Percentiles rank a stretch among this genome's conserved stretches.
phyloP scores from a whole-genome alignment of 305 asterid genomes.

The Fraxinus floribunda region DNA sequence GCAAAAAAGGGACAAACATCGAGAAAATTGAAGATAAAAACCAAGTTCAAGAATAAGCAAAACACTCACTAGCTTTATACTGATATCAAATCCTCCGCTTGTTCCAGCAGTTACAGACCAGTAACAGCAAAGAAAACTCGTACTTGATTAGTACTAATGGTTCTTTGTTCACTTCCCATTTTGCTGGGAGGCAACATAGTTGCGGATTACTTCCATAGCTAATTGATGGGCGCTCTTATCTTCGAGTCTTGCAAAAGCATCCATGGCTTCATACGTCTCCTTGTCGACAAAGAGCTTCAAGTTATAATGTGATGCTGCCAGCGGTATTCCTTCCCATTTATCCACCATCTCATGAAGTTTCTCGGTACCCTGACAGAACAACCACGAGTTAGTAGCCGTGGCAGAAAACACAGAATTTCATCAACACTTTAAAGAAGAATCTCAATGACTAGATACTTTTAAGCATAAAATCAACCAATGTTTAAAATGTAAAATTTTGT shows the following conservation, averaged over 20 bases:
- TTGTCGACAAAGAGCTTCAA: conserved; percentile 79
- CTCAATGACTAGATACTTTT: not conserved
- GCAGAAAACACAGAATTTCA: not conserved
- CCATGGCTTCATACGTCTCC: conserved; percentile 73
- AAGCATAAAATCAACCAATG: not conserved
- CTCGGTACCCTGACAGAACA: conserved; percentile 59
- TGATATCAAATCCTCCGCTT: not conserved
- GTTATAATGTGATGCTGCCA: conserved; percentile 50
- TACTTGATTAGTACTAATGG: not conserved
- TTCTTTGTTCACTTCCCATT: conserved; percentile 50
- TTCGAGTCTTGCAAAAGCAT: conserved; percentile 59
- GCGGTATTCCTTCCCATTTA: conserved; percentile 79
- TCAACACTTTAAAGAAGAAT: not conserved
- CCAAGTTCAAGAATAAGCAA: conserved; percentile 5
- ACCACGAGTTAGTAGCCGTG: not conserved
- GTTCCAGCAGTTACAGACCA: conserved; percentile 29
- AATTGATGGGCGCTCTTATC: conserved; percentile 77
- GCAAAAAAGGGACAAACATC: not conserved
- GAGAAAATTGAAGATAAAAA: conserved; percentile 18
- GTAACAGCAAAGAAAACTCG: conserved; percentile 24
- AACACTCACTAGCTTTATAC: conserved; percentile 22
- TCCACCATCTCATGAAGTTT: conserved; percentile 70
- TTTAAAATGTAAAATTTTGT: not conserved
- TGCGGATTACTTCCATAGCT: conserved; percentile 79
- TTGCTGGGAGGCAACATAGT: conserved; percentile 65